These are phyloP conservation scores for Globomyces sp. DNA, from an alignment of 371 early-diverging fungal species.

Conservation along the genomic window DNA sequence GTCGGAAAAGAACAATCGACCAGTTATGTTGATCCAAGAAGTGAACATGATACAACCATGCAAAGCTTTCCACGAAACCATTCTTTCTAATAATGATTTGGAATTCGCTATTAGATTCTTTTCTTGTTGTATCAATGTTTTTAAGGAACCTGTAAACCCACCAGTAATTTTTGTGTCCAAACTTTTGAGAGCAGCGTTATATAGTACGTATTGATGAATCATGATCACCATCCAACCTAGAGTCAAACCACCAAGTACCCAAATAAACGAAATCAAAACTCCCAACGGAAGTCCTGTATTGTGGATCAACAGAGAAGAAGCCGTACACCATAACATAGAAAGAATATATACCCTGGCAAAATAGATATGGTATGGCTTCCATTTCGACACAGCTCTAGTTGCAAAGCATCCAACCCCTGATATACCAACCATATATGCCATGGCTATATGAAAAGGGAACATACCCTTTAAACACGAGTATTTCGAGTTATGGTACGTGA, in stretches of 20 bases:
- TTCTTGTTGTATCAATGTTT: slow-evolving; percentile 5
- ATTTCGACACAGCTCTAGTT: slow-evolving; percentile 16
- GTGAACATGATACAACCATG: slow-evolving; percentile 27
- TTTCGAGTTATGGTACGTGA: slow-evolving; percentile 24
- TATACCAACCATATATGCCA: slow-evolving; percentile 20
- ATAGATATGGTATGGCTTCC: slow-evolving; percentile 21
- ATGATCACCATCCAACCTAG: slow-evolving; percentile 30
- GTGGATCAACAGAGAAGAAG: slow-evolving; percentile 23
- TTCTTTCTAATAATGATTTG: slow-evolving; percentile 5
- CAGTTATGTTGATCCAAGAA: slow-evolving; percentile 27
- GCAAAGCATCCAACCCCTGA: slow-evolving; percentile 24
- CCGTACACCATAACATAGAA: slow-evolving; percentile 26
- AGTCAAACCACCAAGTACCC: slow-evolving; percentile 21
- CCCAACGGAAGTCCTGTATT: slow-evolving; percentile 32
- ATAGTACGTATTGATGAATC: slow-evolving; percentile 17
- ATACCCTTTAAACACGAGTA: slow-evolving; percentile 20
- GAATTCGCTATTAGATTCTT: background rate
- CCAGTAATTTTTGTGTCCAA: too few species aligned
- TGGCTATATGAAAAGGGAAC: slow-evolving; percentile 20
- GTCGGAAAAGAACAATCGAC: slow-evolving; percentile 1
- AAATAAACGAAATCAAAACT: slow-evolving; percentile 23
- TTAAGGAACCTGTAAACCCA: background rate
- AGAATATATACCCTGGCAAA: slow-evolving; percentile 22
- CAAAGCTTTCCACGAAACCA: slow-evolving; percentile 24
- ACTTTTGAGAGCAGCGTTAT: slow-evolving; percentile 2